Base-by-base conservation (phyloP, 345 rosid genomes). In the Mercurialis annua region DNA sequence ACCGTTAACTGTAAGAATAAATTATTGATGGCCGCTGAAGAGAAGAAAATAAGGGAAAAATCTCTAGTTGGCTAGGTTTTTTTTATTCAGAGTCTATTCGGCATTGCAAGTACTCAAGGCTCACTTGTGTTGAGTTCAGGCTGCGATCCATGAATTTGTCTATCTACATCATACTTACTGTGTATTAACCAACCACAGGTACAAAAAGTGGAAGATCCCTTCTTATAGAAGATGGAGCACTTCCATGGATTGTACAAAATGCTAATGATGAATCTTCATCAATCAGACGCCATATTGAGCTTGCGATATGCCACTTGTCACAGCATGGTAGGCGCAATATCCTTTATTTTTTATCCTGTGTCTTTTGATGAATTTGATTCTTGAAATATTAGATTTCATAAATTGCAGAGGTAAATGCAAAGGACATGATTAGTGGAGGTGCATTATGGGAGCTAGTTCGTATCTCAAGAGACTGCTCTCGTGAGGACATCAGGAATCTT, bases 211-310 rank as follows among this genome's bases (percentile, higher is more conserved):
- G 75, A 44, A 76, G 65, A 70, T 76, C 79, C n/a, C 58, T 71
- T 60, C 75, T 76, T 5, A 66, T 76, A 54, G 79, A 76, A 38
- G 79, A 76, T 14, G 79, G 75, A 2, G 71, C 79, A 34, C 79
- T 76, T 54, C 64, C 71, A 17, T 76, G 79, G 79, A 76, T 76
- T 29, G 79, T 76, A 27, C 72, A 76, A 56, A 76, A 76, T 61
- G 75, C 79, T 49, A 76, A 70, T 21, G 67, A 76, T 46, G 79
- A 76, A 71, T 57, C 79, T 2, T 68, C 79, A 23, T 75, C 79
- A 53, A 76, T 76, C 57, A 76, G 79, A 62, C 79, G 79, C 54
- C 80, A 77, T 50, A 67, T 72, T 36, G 80, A 77, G 62, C 80
- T 77, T 5, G 76, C 80, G 6, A 56, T 72, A 24, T 72, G 80